A percentile compares a stretch with the other conserved stretches of the same genome.
Conservation (phyloP, 2,329 filamentous ascomycete species). For the Colletotrichum sp. region DNA sequence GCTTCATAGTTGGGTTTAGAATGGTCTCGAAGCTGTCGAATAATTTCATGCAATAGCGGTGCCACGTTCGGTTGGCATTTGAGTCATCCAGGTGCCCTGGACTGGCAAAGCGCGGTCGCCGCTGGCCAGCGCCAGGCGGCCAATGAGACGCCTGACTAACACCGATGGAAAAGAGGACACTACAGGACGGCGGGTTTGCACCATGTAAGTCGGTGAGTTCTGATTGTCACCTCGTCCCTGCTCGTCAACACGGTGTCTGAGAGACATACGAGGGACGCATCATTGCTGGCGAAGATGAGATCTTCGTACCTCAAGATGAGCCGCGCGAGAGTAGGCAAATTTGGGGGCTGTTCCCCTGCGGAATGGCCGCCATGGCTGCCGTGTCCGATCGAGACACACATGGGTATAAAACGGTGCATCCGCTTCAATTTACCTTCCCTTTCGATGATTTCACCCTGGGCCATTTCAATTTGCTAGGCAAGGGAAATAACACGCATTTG, state of each 20-base stretch:
- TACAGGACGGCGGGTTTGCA: background rate
- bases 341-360: background rate
- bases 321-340: background rate
- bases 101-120: background rate
- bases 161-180: background rate
- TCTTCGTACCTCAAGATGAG: background rate
- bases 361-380: background rate
- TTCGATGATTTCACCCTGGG: background rate
- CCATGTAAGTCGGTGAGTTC: slow-evolving; percentile 9
- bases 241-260: background rate
- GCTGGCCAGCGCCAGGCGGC: background rate
- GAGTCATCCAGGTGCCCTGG: slow-evolving; percentile 8
- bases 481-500: background rate
- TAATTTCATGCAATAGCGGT: background rate
- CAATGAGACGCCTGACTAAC: background rate
- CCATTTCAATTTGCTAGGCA: background rate
- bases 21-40: background rate
- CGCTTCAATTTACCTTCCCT: background rate
- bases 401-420: slow-evolving; percentile 6
- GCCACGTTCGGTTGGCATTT: background rate
- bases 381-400: background rate
- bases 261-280: background rate
- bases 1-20: background rate
- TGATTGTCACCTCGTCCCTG: slow-evolving; percentile 7
- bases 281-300: background rate